These are phyloP conservation scores for Cenchrus purpureus DNA, from an alignment of 176 grass and related monocot species.

Conservation along the genomic window DNA sequence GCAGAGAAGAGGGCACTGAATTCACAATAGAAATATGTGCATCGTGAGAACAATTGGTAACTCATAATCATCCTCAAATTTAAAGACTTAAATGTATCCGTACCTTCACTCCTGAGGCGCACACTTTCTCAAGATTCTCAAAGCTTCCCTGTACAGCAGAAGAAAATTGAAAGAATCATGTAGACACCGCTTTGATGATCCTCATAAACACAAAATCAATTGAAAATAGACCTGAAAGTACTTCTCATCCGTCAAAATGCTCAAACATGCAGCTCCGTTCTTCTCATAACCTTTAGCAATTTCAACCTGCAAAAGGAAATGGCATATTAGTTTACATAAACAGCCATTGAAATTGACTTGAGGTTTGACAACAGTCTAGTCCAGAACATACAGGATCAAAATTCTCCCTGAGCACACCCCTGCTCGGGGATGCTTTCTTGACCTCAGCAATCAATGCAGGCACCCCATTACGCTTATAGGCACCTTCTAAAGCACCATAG, in stretches of 20 bases:
- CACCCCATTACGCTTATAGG: slow-evolving; percentile 59
- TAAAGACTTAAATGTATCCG: slow-evolving; percentile 1
- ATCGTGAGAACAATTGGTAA: slow-evolving; percentile 27
- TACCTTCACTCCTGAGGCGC: slow-evolving; percentile 85
- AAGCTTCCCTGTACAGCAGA: slow-evolving; percentile 70
- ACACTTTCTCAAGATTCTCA: slow-evolving; percentile 88
- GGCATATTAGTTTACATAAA: slow-evolving; percentile 18
- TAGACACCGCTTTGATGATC: neutral
- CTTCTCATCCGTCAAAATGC: slow-evolving; percentile 82
- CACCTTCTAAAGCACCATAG: slow-evolving; percentile 57
- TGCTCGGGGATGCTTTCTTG: slow-evolving; percentile 92
- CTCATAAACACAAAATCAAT: neutral
- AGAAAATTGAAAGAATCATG: slow-evolving; percentile 2
- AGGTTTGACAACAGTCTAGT: neutral
- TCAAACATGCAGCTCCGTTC: slow-evolving; percentile 77
- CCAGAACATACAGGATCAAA: slow-evolving; percentile 81
- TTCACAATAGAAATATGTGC: slow-evolving; percentile 31
- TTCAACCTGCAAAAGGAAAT: slow-evolving; percentile 55
- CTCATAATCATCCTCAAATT: slow-evolving; percentile 13
- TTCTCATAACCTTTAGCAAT: slow-evolving; percentile 70
- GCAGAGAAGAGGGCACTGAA: slow-evolving; percentile 98
- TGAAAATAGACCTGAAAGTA: slow-evolving; percentile 64
- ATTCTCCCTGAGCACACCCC: slow-evolving; percentile 81
- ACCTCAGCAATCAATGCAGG: slow-evolving; percentile 90
- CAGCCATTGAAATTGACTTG: slow-evolving; percentile 9